Conservation (phyloP, 1,139 yeast species). For the Geotrichum klebahnii region DNA sequence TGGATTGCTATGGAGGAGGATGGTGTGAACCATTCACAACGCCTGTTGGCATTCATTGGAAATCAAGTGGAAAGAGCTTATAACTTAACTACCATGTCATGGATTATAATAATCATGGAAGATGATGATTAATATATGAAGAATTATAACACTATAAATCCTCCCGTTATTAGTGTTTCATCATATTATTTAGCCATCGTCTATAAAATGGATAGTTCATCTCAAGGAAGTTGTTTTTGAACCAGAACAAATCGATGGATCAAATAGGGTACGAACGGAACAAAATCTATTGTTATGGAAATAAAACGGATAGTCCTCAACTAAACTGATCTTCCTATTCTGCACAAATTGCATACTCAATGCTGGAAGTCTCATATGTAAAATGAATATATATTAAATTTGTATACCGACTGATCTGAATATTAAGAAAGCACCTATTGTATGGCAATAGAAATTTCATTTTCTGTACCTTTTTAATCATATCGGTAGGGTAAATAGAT, state of each 20-base stretch:
- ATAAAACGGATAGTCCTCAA: constrained; percentile 6
- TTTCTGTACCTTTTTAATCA: too few relatives aligned
- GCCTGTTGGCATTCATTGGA: constrained; percentile 18
- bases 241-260: constrained; percentile 9
- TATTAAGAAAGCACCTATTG: too few relatives aligned
- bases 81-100: too few relatives aligned
- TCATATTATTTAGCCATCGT: constrained; percentile 2
- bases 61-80: constrained; percentile 12
- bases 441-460: neutral
- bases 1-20: constrained; percentile 19
- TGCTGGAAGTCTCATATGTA: constrained; percentile 4
- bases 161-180: too few relatives aligned
- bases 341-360: neutral
- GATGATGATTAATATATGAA: too few relatives aligned
- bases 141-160: too few relatives aligned
- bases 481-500: neutral
- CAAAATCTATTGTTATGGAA: neutral
- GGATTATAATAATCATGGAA: too few relatives aligned
- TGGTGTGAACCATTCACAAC: constrained; percentile 13
- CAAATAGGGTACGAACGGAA: constrained; percentile 10
- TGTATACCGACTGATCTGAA: constrained; percentile 9
- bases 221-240: neutral
- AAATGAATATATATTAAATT: constrained; percentile 3
- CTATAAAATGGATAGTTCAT: neutral
- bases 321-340: neutral